phyloP scores from a whole-genome alignment of 1,284 basidiomycete genomes.

The Inonotus hispidus region DNA sequence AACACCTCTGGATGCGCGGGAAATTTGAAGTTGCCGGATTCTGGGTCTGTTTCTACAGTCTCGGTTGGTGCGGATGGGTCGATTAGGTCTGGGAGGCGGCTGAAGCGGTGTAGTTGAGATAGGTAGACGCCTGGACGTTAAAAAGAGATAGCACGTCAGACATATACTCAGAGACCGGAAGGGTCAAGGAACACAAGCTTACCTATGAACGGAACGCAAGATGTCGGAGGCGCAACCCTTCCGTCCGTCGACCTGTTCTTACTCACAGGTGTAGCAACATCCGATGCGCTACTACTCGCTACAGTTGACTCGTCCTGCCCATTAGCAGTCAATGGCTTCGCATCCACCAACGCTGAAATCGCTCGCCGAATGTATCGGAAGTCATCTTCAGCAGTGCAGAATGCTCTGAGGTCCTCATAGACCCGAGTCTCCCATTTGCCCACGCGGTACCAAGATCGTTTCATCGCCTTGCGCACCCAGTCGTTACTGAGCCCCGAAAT shows the following conservation, averaged over 20 bases:
- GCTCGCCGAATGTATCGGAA: conserved; percentile 72
- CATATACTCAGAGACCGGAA: neutral
- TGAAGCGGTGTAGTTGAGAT: conserved; percentile 61
- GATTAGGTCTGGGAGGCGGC: conserved; percentile 71
- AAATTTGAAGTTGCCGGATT: conserved; percentile 55
- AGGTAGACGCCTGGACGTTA: conserved; percentile 62
- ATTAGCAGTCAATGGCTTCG: conserved; percentile 45
- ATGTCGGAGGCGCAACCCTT: conserved; percentile 37
- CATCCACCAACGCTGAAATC: conserved; percentile 59
- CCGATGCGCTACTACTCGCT: conserved; percentile 38
- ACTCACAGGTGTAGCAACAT: conserved; percentile 28
- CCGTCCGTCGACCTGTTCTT: conserved; percentile 30
- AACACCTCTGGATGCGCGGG: conserved; percentile 75
- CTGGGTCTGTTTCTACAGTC: conserved; percentile 57
- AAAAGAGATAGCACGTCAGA: conserved; percentile 4
- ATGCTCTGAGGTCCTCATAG: conserved; percentile 68
- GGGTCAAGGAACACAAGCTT: conserved; percentile 21
- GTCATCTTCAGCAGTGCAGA: conserved; percentile 62
- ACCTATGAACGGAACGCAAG: conserved; percentile 80
- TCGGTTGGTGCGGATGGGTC: conserved; percentile 76
- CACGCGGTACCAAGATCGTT: conserved; percentile 62
- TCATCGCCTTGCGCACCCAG: conserved; percentile 67
- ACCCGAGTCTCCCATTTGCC: conserved; percentile 73
- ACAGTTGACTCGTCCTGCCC: conserved; percentile 42
- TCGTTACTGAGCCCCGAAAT: conserved; percentile 73